Evolutionary conservation across 148 eudicot species (phyloP), one percentile per base, ranked within the genome.

Genomic region (Dianthus caryophyllus): DNA sequence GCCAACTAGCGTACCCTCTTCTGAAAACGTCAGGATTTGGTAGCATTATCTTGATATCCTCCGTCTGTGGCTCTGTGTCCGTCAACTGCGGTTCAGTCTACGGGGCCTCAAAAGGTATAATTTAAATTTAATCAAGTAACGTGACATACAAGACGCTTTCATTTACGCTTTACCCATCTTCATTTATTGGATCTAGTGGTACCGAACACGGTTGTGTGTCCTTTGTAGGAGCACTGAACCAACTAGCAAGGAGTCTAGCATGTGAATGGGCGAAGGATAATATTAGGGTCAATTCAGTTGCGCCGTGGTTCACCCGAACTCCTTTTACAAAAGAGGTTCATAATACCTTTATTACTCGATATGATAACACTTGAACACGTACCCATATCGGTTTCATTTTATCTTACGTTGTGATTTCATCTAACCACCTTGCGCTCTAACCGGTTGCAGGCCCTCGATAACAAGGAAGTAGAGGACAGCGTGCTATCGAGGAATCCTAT

Each of bases 251-350:
- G 63, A 58, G 72, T 36, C 69, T 84, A 73, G 89, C 89, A 26
- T 87, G 89, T 70, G 89, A 85, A 41, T 87, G 89, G 89, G 93
- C 87, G 18, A 81, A 83, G 69, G 93, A 87, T 64, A 79, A 77
- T 72, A 87, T 87, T 74, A 77, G 87, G 65, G 53, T 60, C 27
- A 87, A 84, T 62, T 78, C 89, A 54, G 73, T 87, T 68, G 83
- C 82, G 7, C 93, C 93, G 10, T 82, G 82, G 82, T 70, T 64
- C 47, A 81, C 77, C 67, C 67, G 43, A 30, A 85, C 89, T 46
- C 70, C 84, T 38, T 77, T 81, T 51, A 65, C 68, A 38, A 68
- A 78, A 61, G 55, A 51, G 69, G 86, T n/a, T n/a, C n/a, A n/a
- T 86, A 77, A 73, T 20, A 36, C n/a, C 18, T 24, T 55, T 9